Evolutionary conservation across 148 eudicot genomes (phyloP).

Genomic region (Rheum nobile): DNA sequence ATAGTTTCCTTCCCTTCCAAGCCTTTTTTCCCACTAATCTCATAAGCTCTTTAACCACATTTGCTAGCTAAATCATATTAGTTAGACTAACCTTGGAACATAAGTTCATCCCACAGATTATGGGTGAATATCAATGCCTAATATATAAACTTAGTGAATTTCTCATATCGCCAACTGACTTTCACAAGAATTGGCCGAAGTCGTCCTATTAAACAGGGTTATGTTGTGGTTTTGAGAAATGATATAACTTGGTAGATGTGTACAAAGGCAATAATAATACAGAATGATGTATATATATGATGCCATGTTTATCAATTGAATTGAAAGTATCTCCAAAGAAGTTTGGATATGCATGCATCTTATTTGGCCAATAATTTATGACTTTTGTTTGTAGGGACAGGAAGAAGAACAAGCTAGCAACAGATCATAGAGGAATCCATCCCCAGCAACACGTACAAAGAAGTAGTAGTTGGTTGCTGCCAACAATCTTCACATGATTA

Average conservation of each 20-base stretch:
- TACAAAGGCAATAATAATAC: background rate
- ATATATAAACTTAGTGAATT: no score
- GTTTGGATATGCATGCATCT: background rate
- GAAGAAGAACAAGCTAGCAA: background rate
- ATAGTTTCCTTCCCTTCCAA: background rate
- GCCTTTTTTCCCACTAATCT: background rate
- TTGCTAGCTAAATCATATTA: background rate
- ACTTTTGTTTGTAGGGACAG: constrained; percentile 2
- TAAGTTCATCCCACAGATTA: no score
- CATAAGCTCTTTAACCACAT: background rate
- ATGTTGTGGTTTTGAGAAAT: no score
- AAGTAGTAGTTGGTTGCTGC: background rate
- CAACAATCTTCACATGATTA: background rate
- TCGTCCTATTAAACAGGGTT: no score
- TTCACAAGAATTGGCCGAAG: no score
- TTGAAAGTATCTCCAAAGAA: no score
- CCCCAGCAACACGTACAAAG: background rate
- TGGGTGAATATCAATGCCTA: no score
- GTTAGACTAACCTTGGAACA: no score
- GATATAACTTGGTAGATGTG: background rate
- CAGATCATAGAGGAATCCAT: background rate
- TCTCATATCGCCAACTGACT: no score
- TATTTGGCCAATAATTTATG: background rate
- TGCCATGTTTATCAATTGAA: no score
- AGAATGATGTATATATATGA: background rate